Conservation (phyloP, 2,329 filamentous ascomycete species). For the Nothomitra cinnamomea region DNA sequence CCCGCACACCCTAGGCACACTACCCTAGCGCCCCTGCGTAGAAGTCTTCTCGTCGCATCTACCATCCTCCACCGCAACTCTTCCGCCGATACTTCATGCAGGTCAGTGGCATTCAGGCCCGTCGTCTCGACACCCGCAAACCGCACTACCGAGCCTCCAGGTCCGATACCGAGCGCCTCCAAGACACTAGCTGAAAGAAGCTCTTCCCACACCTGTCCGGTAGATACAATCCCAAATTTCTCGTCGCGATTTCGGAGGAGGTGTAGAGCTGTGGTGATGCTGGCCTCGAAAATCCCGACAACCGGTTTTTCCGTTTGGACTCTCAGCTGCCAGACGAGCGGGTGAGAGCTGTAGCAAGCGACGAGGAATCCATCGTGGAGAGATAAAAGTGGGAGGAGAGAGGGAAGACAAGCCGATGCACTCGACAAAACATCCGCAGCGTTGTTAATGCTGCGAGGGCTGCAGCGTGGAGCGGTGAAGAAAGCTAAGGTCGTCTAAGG, state of each 20-base stretch:
- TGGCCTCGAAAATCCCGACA: constrained; percentile 78
- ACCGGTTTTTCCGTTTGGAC: constrained; percentile 34
- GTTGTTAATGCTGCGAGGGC: constrained; percentile 58
- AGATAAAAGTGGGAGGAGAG: constrained; percentile 27
- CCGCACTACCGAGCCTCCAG: constrained; percentile 17
- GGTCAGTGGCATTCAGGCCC: constrained; percentile 60
- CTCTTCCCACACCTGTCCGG: constrained; percentile 66
- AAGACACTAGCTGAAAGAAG: constrained; percentile 51
- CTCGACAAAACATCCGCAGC: constrained; percentile 49
- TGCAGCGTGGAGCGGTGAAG: constrained; percentile 51
- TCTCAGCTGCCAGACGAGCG: constrained; percentile 48
- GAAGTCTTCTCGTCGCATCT: constrained; percentile 49
- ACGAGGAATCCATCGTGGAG: constrained; percentile 60
- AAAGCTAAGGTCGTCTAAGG: constrained; percentile 32
- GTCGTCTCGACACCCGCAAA: constrained; percentile 76
- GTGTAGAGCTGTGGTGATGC: constrained; percentile 47
- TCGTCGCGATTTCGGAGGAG: constrained; percentile 27
- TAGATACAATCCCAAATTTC: constrained; percentile 76
- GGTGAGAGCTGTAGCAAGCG: constrained; percentile 77
- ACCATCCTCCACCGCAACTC: constrained; percentile 49
- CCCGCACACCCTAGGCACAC: constrained; percentile 81
- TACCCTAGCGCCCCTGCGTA: constrained; percentile 35
- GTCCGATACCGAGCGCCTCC: constrained; percentile 38
- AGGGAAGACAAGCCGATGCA: constrained; percentile 40
- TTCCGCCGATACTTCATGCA: constrained; percentile 51